Evolutionary conservation across 2,329 filamentous ascomycete genomes (phyloP), one percentile per base, ranked within the genome.

Genomic region (Aspergillus sp.): DNA sequence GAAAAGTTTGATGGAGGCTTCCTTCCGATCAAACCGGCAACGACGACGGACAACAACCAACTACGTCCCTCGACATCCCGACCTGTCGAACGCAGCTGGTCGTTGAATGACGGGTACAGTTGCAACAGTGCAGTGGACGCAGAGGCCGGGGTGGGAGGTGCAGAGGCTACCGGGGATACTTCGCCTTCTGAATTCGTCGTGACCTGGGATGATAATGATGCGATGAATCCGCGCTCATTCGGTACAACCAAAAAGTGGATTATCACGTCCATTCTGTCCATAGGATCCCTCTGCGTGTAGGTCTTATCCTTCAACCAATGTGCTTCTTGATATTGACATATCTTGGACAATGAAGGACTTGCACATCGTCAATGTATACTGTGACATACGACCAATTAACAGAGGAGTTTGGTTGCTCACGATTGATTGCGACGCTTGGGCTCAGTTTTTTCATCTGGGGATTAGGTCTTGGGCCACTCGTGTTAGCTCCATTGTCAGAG

Each of bases 361-460:
- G 89, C 73, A 87, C 91, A 1, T 93, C 90, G 52, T 95, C 92
- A n/a, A 87, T 96, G 69, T 97, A 97, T 77, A 94, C 92, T 0
- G 87, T 87, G 13, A 95, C 91, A 0, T 97, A 97, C 75, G 73
- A 71, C 19, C 90, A 95, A 76, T 87, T 97, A 77, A 87, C 89
- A 64, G 79, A 82, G 28, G 91, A 96, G 62, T 96, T 97, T 69
- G 79, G 85, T 66, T 85, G 85, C 69, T 90, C 90, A 0, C 84
- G 86, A 59, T 81, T 91, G 54, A 84, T 96, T 25, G 91, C 90
- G 13, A 92, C 92, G 3, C 76, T 97, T 9, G 94, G 93, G 0
- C 80, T 97, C 55, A 93, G 91, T 0, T 83, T 55, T 23, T 55
- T 55, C 43, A 55, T 55, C 15, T 43, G 47, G 47, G 53, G 9